These are phyloP conservation scores for Hypomyces rosellus DNA, from an alignment of 2,329 filamentous ascomycete species.

Conservation along the genomic window DNA sequence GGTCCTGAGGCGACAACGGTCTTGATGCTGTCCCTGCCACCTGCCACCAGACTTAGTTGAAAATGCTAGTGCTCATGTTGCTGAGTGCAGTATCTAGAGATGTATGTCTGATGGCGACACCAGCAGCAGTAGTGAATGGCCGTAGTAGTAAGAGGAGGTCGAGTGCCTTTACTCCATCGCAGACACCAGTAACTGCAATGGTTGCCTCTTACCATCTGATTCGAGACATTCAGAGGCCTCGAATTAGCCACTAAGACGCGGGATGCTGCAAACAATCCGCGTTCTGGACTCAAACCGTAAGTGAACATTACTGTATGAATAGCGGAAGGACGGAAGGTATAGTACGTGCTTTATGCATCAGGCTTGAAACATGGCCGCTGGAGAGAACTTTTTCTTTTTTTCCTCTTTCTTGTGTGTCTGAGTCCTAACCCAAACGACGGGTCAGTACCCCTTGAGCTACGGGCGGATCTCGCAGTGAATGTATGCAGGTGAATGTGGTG, in stretches of 20 bases:
- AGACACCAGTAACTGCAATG: background rate
- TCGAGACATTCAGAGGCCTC: conserved; percentile 4
- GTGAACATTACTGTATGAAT: background rate
- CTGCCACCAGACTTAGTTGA: too few relatives aligned
- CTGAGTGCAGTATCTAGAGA: background rate
- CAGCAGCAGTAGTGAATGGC: background rate
- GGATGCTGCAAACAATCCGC: background rate
- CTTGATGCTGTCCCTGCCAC: too few relatives aligned
- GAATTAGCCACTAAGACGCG: conserved; percentile 1
- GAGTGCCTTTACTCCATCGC: too few relatives aligned
- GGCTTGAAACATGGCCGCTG: background rate
- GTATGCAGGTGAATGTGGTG: background rate
- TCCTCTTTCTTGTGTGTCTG: background rate
- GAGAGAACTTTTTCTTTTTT: background rate
- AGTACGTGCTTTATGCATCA: background rate
- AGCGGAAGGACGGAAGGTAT: background rate
- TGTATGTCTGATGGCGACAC: conserved; percentile 1
- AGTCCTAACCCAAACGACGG: background rate
- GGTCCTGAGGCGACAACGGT: background rate
- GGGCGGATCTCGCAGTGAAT: too few relatives aligned
- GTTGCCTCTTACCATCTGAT: background rate
- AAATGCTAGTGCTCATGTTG: background rate
- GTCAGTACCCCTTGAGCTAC: too few relatives aligned
- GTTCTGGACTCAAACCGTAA: background rate
- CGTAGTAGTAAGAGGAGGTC: too few relatives aligned